Conservation (phyloP, 257 asterid genomes). For the Misopates orontium region DNA sequence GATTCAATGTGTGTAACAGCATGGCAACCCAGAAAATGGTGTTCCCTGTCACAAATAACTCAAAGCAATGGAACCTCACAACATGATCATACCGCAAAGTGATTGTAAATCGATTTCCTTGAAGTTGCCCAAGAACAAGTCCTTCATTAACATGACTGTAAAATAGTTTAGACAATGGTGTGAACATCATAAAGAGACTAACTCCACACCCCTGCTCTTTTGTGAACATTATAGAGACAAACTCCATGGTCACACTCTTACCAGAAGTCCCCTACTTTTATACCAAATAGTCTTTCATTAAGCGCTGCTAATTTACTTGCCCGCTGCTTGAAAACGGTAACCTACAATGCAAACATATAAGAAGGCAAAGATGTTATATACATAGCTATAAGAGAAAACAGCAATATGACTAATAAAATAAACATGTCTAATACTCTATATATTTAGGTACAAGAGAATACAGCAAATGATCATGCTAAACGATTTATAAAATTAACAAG, state of each 20-base stretch:
- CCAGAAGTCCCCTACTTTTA: conserved; percentile 96
- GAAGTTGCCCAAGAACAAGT: conserved; percentile 88
- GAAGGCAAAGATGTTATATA: conserved; percentile 3
- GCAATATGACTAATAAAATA: neutral
- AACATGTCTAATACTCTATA: no score
- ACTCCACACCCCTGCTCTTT: conserved; percentile 34
- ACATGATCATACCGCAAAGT: conserved; percentile 61
- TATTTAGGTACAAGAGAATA: neutral
- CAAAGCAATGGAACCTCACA: conserved; percentile 2
- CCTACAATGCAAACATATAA: conserved; percentile 45
- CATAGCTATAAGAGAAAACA: conserved; percentile 2
- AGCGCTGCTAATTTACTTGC: conserved; percentile 80
- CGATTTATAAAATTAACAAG: neutral
- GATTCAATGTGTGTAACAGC: conserved; percentile 23
- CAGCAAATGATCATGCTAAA: conserved; percentile 5
- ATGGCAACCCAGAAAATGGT: neutral
- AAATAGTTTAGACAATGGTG: conserved; percentile 23
- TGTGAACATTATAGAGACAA: conserved; percentile 22
- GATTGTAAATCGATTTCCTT: conserved; percentile 86
- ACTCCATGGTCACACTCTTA: conserved; percentile 40
- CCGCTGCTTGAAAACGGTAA: conserved; percentile 87
- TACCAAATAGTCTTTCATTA: conserved; percentile 74
- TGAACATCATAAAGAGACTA: conserved; percentile 19
- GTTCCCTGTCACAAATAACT: neutral
- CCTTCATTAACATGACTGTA: conserved; percentile 88